phyloP scores from a whole-genome alignment of 139 green algal species.

The Dunaliella primolecta region DNA sequence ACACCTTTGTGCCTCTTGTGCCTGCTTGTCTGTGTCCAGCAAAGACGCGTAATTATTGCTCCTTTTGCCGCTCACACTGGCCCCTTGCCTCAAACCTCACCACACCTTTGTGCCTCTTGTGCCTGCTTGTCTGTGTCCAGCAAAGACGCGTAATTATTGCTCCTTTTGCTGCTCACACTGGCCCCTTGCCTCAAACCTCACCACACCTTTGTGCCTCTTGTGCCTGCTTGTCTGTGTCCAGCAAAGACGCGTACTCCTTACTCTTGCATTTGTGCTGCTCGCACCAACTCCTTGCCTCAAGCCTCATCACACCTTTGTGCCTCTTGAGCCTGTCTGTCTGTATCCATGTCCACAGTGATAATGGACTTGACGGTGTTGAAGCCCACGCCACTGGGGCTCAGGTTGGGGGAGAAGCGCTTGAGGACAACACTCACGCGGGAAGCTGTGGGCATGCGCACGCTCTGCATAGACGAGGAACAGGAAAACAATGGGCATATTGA shows the following conservation, averaged over 20 bases:
- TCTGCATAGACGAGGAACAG: too few species aligned
- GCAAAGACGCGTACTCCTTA: not conserved
- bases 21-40: too few species aligned
- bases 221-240: too few species aligned
- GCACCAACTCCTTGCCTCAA: not conserved
- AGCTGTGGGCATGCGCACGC: not conserved
- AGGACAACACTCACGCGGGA: not conserved
- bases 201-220: not conserved
- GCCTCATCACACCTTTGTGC: not conserved
- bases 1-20: too few species aligned
- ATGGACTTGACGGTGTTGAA: not conserved
- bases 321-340: not conserved
- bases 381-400: not conserved
- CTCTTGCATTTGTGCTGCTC: not conserved
- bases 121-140: not conserved
- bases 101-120: too few species aligned
- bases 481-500: too few species aligned
- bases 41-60: too few species aligned
- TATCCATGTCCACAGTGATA: not conserved
- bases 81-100: too few species aligned
- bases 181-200: not conserved
- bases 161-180: not conserved
- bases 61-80: too few species aligned
- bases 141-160: not conserved
- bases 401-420: not conserved